Evolutionary conservation across 345 rosid species (phyloP).

Genomic region (Hibiscus tridactylites): DNA sequence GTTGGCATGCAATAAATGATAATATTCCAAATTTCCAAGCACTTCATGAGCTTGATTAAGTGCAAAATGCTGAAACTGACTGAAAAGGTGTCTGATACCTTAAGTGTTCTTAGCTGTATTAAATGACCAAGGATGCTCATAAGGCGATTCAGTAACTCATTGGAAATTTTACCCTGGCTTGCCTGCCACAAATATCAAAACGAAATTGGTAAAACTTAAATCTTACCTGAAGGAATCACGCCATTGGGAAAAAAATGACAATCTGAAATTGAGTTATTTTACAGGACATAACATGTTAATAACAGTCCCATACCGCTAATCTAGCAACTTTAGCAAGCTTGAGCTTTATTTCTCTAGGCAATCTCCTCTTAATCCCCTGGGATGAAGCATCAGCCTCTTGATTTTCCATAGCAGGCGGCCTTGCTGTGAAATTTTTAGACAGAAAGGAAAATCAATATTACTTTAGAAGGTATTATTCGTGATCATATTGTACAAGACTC

Average conservation of each 20-base stretch:
- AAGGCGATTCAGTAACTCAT: slow-evolving; percentile 74
- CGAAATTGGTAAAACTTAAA: slow-evolving; percentile 1
- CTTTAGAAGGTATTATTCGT: slow-evolving; percentile 3
- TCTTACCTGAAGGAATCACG: slow-evolving; percentile 8
- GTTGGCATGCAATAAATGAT: not conserved
- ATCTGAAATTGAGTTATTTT: not conserved
- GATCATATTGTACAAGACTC: not conserved
- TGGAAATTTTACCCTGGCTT: slow-evolving; percentile 68
- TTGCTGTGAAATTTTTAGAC: slow-evolving; percentile 42
- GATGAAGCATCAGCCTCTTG: slow-evolving; percentile 68
- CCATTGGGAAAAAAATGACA: not conserved
- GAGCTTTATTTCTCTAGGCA: slow-evolving; percentile 62
- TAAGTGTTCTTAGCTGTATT: slow-evolving; percentile 87
- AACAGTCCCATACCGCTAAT: slow-evolving; percentile 43
- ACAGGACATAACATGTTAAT: not conserved
- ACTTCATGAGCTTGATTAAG: not conserved
- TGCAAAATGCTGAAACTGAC: not conserved
- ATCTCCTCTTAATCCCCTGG: slow-evolving; percentile 69
- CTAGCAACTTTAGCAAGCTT: slow-evolving; percentile 75
- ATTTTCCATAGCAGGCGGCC: slow-evolving; percentile 68
- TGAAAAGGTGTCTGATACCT: slow-evolving; percentile 36
- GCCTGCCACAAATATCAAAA: slow-evolving; percentile 42
- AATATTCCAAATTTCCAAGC: not conserved
- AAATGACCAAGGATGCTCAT: slow-evolving; percentile 86
- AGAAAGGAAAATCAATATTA: not conserved